phyloP scores from a whole-genome alignment of 176 grass and related monocot genomes.

The Oryza rufipogon region DNA sequence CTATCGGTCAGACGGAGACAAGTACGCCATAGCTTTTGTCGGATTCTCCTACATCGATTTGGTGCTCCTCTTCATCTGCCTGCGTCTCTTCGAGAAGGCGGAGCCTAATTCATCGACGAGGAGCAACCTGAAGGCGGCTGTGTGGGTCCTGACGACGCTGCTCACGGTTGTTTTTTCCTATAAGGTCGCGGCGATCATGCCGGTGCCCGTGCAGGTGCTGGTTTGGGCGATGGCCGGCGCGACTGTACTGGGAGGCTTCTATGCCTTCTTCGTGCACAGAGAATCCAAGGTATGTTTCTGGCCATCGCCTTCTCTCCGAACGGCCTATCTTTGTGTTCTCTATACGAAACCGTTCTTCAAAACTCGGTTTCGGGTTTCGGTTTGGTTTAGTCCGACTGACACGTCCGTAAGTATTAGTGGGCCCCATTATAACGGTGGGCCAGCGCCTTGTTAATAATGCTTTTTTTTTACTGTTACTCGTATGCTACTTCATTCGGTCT shows the following conservation, averaged over 20 bases:
- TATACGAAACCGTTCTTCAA: too few species aligned
- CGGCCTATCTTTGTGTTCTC: too few species aligned
- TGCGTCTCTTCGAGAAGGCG: not conserved
- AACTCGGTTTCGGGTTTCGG: too few species aligned
- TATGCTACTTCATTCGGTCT: too few species aligned
- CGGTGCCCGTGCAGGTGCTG: not conserved
- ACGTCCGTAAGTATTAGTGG: too few species aligned
- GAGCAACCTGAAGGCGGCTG: conserved; percentile 7
- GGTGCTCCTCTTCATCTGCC: conserved; percentile 20
- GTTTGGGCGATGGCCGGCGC: conserved; percentile 33
- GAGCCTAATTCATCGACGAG: not conserved
- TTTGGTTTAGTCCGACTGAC: too few species aligned
- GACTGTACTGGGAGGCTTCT: conserved; percentile 17
- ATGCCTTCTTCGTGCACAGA: not conserved
- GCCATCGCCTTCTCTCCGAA: not conserved
- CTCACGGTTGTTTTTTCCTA: conserved; percentile 34
- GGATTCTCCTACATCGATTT: conserved; percentile 26
- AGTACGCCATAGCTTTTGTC: conserved; percentile 21
- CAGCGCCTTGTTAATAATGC: too few species aligned
- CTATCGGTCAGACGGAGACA: conserved; percentile 21
- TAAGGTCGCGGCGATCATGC: conserved; percentile 35
- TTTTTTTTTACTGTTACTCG: too few species aligned
- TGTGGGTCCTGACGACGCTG: conserved; percentile 40
- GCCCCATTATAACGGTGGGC: too few species aligned
- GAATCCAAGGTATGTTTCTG: not conserved